Evolutionary conservation across 768 basidiomycete genomes (phyloP).

Genomic region (Clathrus columnatus): DNA sequence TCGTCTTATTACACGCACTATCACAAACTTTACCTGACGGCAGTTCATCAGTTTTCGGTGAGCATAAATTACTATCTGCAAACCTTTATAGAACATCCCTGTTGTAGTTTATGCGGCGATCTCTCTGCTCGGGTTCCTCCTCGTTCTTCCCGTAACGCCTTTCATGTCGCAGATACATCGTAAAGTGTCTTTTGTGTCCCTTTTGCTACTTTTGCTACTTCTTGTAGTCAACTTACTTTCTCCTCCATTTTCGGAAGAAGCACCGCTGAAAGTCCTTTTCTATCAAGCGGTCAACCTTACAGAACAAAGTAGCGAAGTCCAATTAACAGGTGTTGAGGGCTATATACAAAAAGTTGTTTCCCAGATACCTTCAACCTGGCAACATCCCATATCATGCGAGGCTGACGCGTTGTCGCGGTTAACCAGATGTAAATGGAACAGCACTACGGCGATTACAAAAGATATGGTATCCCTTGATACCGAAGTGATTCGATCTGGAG

Average conservation of each 20-base stretch:
- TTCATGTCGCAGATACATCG: slow-evolving; percentile 48
- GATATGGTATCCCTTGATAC: slow-evolving; percentile 39
- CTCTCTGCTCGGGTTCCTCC: slow-evolving; percentile 38
- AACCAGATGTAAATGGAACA: slow-evolving; percentile 40
- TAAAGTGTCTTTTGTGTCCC: slow-evolving; percentile 28
- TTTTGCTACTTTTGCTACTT: slow-evolving; percentile 34
- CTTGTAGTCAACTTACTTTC: slow-evolving; percentile 31
- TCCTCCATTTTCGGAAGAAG: slow-evolving; percentile 54
- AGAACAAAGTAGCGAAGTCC: slow-evolving; percentile 36
- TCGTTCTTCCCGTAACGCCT: slow-evolving; percentile 53
- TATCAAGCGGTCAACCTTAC: slow-evolving; percentile 37
- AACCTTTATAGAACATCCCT: neutral
- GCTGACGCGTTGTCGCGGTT: slow-evolving; percentile 27
- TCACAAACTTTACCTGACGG: slow-evolving; percentile 60
- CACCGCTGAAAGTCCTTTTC: slow-evolving; percentile 67
- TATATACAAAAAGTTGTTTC: slow-evolving; percentile 31
- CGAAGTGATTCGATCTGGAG: slow-evolving; percentile 31
- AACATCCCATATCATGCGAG: slow-evolving; percentile 26
- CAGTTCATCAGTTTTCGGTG: slow-evolving; percentile 39
- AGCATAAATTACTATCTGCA: slow-evolving; percentile 18
- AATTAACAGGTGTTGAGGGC: slow-evolving; percentile 9
- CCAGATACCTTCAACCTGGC: slow-evolving; percentile 42
- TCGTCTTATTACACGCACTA: slow-evolving; percentile 38
- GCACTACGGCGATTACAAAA: slow-evolving; percentile 21
- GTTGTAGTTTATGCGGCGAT: slow-evolving; percentile 41